Evolutionary conservation across 176 grass and related monocot species (phyloP).

Genomic region (Musa itinerans): DNA sequence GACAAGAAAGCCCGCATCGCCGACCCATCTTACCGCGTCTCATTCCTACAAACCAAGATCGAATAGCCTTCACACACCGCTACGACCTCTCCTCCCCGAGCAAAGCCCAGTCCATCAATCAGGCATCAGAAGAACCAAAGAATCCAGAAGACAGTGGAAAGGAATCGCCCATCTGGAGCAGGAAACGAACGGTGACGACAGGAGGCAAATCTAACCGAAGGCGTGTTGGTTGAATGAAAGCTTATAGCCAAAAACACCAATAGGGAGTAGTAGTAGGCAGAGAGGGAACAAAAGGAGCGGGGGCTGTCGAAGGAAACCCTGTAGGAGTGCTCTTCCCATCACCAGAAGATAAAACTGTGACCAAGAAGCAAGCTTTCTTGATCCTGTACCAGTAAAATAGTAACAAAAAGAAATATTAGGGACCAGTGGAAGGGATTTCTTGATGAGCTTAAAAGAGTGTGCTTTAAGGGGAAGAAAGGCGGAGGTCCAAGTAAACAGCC

Average conservation of each 20-base stretch:
- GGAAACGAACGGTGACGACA: neutral
- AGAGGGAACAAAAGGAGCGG: neutral
- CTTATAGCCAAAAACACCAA: neutral
- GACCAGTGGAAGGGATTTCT: no score
- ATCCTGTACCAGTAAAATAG: neutral
- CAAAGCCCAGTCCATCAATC: neutral
- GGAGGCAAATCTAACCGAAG: neutral
- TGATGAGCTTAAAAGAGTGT: neutral
- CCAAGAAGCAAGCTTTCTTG: neutral
- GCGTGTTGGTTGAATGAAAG: neutral
- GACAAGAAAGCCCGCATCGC: neutral
- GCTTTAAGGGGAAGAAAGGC: neutral
- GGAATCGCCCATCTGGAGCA: neutral
- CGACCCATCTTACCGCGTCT: neutral
- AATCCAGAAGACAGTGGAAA: neutral
- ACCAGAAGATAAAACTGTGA: neutral
- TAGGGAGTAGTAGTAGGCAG: neutral
- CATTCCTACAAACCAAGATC: neutral
- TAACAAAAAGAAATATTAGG: neutral
- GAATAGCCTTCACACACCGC: neutral
- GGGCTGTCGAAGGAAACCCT: neutral
- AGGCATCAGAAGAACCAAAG: no score
- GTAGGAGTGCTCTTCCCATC: slow-evolving; percentile 1
- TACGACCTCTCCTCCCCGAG: neutral
- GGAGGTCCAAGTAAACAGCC: neutral